Base-by-base conservation (phyloP, 2,329 filamentous ascomycete species). In the Dactylellina parvicollis region DNA sequence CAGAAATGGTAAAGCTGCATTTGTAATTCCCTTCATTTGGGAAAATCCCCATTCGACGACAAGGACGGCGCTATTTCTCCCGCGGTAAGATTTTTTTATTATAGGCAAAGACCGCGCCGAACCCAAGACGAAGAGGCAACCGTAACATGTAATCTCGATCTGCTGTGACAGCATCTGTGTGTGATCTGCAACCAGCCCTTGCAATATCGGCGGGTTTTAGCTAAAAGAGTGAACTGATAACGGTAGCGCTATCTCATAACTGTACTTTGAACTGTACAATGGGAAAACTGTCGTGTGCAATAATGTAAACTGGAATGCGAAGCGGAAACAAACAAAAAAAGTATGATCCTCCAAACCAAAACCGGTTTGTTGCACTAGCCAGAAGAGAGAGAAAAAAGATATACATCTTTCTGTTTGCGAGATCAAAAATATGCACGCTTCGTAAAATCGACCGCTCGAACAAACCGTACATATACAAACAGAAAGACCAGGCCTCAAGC, bases 41-140 rank as follows among this genome's bases (percentile, higher is more conserved):
- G 20, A 46, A 55, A 55, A 57, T 66, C 42, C 50, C 61, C 50
- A 66, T 66, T 66, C 61, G 61, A 56, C 52, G 50, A 42, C 40
- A 34, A 47, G 18, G 20, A 34, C 16, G 14, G 26, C 24, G n/a
- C 14, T 28, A 26, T n/a, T 28, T 40, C 18, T 52, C 28, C 47
- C 26, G 47, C 26, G 47, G 44, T 49, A 49, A 46, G n/a, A n/a
- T n/a, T n/a, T n/a, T n/a, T n/a, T n/a, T n/a, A n/a, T n/a, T n/a
- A n/a, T n/a, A n/a, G n/a, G n/a, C n/a, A n/a, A n/a, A 28, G 20
- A n/a, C 14, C 14, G 18, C 18, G 20, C 44, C 7, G 22, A 26
- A 30, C 10, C 49, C 40, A 9, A 20, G 40, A 44, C 34, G 10
- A 9, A 5, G 34, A 38, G 5, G 30, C 30, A 32, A 14, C n/a